Evolutionary conservation across 1,284 basidiomycete genomes (phyloP).

Genomic region (Boletellus deceptivus): DNA sequence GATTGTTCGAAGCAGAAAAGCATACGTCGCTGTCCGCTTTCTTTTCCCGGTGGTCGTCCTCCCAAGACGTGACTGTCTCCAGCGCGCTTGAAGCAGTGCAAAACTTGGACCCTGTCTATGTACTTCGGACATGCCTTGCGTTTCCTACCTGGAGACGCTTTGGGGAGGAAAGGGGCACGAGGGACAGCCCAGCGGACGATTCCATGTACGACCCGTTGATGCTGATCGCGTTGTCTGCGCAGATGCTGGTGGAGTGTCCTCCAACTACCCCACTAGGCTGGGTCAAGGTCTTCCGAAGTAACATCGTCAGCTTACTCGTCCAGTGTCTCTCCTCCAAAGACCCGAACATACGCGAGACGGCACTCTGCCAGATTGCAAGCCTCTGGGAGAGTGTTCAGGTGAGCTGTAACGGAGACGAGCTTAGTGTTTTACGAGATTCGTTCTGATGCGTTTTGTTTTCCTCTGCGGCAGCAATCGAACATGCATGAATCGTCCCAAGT

Average conservation of each 20-base stretch:
- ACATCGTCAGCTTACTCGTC: conserved; percentile 74
- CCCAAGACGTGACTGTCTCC: conserved; percentile 40
- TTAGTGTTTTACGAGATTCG: too few relatives aligned
- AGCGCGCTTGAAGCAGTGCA: conserved; percentile 64
- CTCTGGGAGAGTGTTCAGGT: conserved; percentile 61
- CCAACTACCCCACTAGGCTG: conserved; percentile 61
- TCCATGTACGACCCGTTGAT: conserved; percentile 83
- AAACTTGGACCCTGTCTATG: conserved; percentile 64
- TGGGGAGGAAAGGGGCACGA: conserved; percentile 33
- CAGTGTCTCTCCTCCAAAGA: conserved; percentile 74
- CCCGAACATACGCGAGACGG: conserved; percentile 54
- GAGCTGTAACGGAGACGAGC: conserved; percentile 13
- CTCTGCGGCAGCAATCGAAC: conserved; percentile 48
- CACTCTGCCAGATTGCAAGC: conserved; percentile 51
- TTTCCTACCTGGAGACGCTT: conserved; percentile 65
- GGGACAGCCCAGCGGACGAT: conserved; percentile 31
- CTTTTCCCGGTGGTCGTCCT: conserved; percentile 60
- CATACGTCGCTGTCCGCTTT: conserved; percentile 63
- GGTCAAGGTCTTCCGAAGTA: conserved; percentile 85
- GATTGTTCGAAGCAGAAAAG: conserved; percentile 74
- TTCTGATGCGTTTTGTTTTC: too few relatives aligned
- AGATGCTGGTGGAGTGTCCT: conserved; percentile 56
- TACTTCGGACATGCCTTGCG: conserved; percentile 71
- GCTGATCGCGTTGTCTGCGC: conserved; percentile 65
- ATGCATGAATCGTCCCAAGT: conserved; percentile 84